Evolutionary conservation across 2,329 filamentous ascomycete species (phyloP), one percentile per base, ranked within the genome.

Genomic region (Grosmannia serpens): DNA sequence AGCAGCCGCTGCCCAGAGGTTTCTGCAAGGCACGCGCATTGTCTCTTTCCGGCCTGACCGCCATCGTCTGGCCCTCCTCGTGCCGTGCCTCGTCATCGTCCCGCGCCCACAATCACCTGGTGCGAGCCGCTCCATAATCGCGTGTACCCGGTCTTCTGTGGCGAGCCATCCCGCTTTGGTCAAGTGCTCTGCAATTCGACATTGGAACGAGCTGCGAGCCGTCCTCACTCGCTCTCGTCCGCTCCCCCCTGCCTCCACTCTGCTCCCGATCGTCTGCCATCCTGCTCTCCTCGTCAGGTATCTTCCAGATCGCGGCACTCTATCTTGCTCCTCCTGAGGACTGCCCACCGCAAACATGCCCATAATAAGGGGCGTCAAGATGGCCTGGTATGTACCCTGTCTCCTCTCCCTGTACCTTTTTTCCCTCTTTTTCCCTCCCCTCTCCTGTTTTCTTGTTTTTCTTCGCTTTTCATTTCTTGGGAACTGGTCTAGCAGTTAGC

Each of bases 291-390:
- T 44, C 41, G 41, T 44, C 41, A n/a, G 41, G 17, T 44, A 15
- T 44, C 20, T n/a, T 3, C 9, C 47, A 8, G 22, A 8, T 38
- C 9, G 3, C 22, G 8, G 3, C 27, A 9, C 3, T 8, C 17
- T 50, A 17, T 56, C 29, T 52, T 24, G 11, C 22, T 31, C 41
- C 33, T 55, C n/a, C 31, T n/a, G 27, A 51, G 26, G 26, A 44
- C 24, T 8, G 1, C n/a, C 47, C 5, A 27, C 29, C 11, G 46
- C 38, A n/a, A 20, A 11, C 58, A 88, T 88, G 85, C 83, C 83
- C 67, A 76, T 85, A 54, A 84, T 88, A 64, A 82, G 87, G 67
- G 85, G 85, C 62, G 77, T 83, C 70, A 87, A 86, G 73, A 87
- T 88, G 78, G 85, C 85, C 68, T 88, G 85, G 85, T 88, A 79